Conservation (phyloP, 768 basidiomycete species). For the Gyrodon lividus region DNA sequence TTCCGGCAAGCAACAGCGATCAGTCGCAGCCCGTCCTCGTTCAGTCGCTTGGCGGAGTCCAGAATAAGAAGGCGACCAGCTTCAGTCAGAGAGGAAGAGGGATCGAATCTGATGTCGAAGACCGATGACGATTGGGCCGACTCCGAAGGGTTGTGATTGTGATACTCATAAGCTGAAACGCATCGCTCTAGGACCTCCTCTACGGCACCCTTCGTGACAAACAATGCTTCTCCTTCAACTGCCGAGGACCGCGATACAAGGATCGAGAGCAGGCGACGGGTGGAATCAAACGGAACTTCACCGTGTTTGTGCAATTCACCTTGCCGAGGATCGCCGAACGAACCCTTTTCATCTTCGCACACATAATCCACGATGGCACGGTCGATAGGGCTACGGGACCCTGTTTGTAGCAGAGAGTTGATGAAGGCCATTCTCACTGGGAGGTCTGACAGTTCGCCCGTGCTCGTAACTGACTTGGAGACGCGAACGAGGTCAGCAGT, state of each 20-base stretch:
- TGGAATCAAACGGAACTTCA: slow-evolving; percentile 37
- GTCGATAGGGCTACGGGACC: slow-evolving; percentile 37
- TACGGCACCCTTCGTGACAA: slow-evolving; percentile 32
- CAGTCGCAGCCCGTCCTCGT: slow-evolving; percentile 33
- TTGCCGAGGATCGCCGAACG: slow-evolving; percentile 4
- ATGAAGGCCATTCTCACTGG: slow-evolving; percentile 30
- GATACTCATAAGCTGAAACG: slow-evolving; percentile 15
- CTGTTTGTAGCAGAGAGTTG: slow-evolving; percentile 34
- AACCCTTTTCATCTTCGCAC: slow-evolving; percentile 11
- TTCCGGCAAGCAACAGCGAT: slow-evolving; percentile 29
- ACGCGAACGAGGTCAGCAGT: slow-evolving; percentile 41
- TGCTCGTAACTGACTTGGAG: slow-evolving; percentile 27
- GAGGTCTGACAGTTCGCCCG: slow-evolving; percentile 23
- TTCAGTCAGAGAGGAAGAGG: slow-evolving; percentile 20
- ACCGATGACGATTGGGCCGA: not conserved
- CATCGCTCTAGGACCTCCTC: slow-evolving; percentile 35
- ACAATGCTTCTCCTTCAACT: slow-evolving; percentile 18
- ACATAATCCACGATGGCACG: slow-evolving; percentile 32
- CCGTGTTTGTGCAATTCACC: slow-evolving; percentile 31
- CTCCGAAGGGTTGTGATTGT: slow-evolving; percentile 19
- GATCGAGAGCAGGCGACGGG: slow-evolving; percentile 35
- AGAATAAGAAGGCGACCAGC: slow-evolving; percentile 23
- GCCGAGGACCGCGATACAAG: slow-evolving; percentile 28
- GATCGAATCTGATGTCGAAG: slow-evolving; percentile 14
- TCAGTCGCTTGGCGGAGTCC: slow-evolving; percentile 25